These are phyloP conservation scores for Hypoxylon lienhwacheense DNA, from an alignment of 495 filamentous ascomycete species.

Conservation along the genomic window DNA sequence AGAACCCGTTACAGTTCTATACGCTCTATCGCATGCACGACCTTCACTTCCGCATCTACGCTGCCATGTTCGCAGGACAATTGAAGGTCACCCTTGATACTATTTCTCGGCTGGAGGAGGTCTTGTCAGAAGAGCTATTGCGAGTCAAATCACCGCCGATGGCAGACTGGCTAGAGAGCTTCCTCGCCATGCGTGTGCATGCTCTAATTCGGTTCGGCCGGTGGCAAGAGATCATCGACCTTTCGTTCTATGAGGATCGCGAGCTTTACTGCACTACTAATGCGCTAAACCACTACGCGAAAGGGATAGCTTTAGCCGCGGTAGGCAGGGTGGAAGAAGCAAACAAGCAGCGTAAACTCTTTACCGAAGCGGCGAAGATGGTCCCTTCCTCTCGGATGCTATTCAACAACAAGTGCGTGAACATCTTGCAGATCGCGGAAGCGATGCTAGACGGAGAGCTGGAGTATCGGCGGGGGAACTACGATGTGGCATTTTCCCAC, in stretches of 20 bases:
- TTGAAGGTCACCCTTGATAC: slow-evolving; percentile 60
- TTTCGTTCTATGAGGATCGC: slow-evolving; percentile 53
- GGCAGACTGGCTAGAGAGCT: slow-evolving; percentile 72
- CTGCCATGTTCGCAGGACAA: slow-evolving; percentile 69
- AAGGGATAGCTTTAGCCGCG: slow-evolving; percentile 63
- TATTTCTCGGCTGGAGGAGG: slow-evolving; percentile 51
- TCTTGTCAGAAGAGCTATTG: slow-evolving; percentile 62
- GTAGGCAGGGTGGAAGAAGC: slow-evolving; percentile 53
- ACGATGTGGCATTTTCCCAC: slow-evolving; percentile 56
- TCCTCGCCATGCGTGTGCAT: slow-evolving; percentile 63
- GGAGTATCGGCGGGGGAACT: slow-evolving; percentile 61
- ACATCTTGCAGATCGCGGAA: slow-evolving; percentile 60
- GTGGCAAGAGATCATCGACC: slow-evolving; percentile 60
- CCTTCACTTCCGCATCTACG: slow-evolving; percentile 69
- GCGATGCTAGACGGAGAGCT: slow-evolving; percentile 72
- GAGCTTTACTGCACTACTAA: slow-evolving; percentile 63
- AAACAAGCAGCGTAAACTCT: slow-evolving; percentile 46
- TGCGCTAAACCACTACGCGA: slow-evolving; percentile 66
- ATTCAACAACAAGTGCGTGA: slow-evolving; percentile 65
- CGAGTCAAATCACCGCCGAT: slow-evolving; percentile 65
- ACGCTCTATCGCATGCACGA: slow-evolving; percentile 68
- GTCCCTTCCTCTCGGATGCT: slow-evolving; percentile 59
- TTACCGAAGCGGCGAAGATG: slow-evolving; percentile 46
- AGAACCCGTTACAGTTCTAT: slow-evolving; percentile 64
- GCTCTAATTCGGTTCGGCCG: slow-evolving; percentile 66